phyloP scores from a whole-genome alignment of 2,329 filamentous ascomycete species.

The Ceratocystis papillata region DNA sequence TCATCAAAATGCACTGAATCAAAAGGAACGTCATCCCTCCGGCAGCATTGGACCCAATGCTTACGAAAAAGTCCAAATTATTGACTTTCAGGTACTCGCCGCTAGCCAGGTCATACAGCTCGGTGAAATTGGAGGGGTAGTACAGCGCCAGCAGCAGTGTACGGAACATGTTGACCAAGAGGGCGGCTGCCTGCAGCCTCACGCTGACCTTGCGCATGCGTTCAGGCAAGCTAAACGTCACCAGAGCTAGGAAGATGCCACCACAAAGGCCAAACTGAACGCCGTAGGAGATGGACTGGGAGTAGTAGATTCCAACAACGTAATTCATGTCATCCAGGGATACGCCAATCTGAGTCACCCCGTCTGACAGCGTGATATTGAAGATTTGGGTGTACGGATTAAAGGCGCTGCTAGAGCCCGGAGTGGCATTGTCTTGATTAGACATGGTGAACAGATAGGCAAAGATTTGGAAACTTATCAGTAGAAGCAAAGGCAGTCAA shows the following conservation, averaged over 20 bases:
- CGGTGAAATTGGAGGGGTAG: conserved; percentile 49
- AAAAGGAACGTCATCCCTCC: conserved; percentile 32
- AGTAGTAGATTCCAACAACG: conserved; percentile 31
- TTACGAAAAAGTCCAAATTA: conserved; percentile 31
- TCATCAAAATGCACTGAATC: conserved; percentile 39
- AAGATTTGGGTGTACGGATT: conserved; percentile 14
- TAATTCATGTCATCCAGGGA: conserved; percentile 29
- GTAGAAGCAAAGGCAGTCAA: too few relatives aligned
- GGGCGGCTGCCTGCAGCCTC: conserved; percentile 50
- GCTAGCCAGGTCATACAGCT: conserved; percentile 51
- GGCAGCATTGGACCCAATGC: conserved; percentile 36
- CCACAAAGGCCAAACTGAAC: conserved; percentile 58
- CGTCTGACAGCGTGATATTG: neutral
- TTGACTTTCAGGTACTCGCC: conserved; percentile 44
- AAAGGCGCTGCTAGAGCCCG: neutral
- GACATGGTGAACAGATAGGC: neutral
- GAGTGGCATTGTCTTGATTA: neutral
- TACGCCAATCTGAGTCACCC: neutral
- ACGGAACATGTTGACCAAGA: conserved; percentile 51
- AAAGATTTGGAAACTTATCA: neutral
- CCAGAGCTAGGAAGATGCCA: conserved; percentile 53
- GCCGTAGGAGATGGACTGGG: conserved; percentile 51
- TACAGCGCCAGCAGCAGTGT: conserved; percentile 47
- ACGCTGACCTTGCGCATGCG: conserved; percentile 57
- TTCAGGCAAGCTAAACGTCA: conserved; percentile 53